phyloP scores from a whole-genome alignment of 2,329 filamentous ascomycete species.

The Aspergillus versicolor region DNA sequence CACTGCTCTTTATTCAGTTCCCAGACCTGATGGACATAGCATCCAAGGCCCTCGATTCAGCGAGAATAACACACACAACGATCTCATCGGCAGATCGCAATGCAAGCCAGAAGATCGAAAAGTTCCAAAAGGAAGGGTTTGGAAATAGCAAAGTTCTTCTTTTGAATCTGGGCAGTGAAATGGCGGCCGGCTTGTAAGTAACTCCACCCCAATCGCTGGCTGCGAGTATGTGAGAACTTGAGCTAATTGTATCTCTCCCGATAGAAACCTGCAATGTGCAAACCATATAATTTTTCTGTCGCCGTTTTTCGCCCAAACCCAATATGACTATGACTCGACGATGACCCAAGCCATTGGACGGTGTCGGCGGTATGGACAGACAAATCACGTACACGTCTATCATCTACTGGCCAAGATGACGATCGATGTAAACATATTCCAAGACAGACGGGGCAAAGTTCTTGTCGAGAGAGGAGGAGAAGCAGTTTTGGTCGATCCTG shows the following conservation, averaged over 20 bases:
- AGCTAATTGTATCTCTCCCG: not conserved
- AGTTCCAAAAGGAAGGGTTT: constrained; percentile 42
- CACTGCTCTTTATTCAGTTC: constrained; percentile 58
- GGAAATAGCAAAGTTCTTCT: constrained; percentile 52
- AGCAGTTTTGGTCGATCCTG: constrained; percentile 19
- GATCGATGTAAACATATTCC: constrained; percentile 47
- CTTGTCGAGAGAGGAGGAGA: constrained; percentile 27
- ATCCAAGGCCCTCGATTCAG: constrained; percentile 26
- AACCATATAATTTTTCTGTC: constrained; percentile 66
- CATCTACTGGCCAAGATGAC: constrained; percentile 46
- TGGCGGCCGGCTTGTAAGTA: constrained; percentile 61
- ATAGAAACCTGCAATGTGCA: constrained; percentile 61
- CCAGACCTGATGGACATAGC: constrained; percentile 43
- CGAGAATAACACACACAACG: constrained; percentile 33
- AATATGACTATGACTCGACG: constrained; percentile 56
- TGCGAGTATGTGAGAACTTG: not conserved
- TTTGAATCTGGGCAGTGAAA: constrained; percentile 56
- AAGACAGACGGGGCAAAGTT: constrained; percentile 33
- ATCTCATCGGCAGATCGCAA: constrained; percentile 35
- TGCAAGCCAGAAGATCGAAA: constrained; percentile 35
- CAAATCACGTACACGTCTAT: constrained; percentile 58
- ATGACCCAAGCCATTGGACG: constrained; percentile 67
- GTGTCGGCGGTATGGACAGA: constrained; percentile 58
- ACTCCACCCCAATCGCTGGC: not conserved
- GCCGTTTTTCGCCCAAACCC: constrained; percentile 51